phyloP scores from a whole-genome alignment of 2,329 filamentous ascomycete genomes.

The Fusarium graminum region DNA sequence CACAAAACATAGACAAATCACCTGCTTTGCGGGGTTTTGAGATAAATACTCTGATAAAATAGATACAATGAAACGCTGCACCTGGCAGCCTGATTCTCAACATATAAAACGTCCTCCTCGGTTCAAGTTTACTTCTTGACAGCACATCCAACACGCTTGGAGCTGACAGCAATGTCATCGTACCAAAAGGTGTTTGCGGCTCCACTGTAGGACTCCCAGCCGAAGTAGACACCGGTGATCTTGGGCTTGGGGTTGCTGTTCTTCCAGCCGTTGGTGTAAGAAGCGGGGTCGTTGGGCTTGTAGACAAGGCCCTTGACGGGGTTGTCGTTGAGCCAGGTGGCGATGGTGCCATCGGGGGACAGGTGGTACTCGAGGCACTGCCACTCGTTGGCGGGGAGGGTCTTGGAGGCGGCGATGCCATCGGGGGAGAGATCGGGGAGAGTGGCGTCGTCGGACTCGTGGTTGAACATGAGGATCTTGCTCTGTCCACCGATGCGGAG shows the following conservation, averaged over 20 bases:
- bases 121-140: constrained; percentile 12
- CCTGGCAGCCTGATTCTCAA: constrained; percentile 23
- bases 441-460: constrained; percentile 72
- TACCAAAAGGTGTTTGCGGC: constrained; percentile 74
- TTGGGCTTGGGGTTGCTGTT: constrained; percentile 64
- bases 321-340: constrained; percentile 70
- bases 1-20: too few relatives aligned
- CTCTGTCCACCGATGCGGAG: constrained; percentile 72
- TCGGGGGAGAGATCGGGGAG: constrained; percentile 71
- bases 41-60: constrained; percentile 24
- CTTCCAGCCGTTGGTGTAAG: constrained; percentile 61
- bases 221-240: constrained; percentile 69
- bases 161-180: constrained; percentile 66
- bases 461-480: constrained; percentile 74
- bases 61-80: constrained; percentile 30
- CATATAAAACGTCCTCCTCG: constrained; percentile 13
- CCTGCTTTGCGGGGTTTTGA: neutral
- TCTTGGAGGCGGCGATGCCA: constrained; percentile 66
- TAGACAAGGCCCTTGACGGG: constrained; percentile 62
- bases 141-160: constrained; percentile 42
- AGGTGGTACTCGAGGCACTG: constrained; percentile 73
- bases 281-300: constrained; percentile 59
- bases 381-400: constrained; percentile 65
- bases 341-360: constrained; percentile 68
- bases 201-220: constrained; percentile 73